Evolutionary conservation across 768 basidiomycete genomes (phyloP).

Genomic region (Boletus tomentosulus): DNA sequence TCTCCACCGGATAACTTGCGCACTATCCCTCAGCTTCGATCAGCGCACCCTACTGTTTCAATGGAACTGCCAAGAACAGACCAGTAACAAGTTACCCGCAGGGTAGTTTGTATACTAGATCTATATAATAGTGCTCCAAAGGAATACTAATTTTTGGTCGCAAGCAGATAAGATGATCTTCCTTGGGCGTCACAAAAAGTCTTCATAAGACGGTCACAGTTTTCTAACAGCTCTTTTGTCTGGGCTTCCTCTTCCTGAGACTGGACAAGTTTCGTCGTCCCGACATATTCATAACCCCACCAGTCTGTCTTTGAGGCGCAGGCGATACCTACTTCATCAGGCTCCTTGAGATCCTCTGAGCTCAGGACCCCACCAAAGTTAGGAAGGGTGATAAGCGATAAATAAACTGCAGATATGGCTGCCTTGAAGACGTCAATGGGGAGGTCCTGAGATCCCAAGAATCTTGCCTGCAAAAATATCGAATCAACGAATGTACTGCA

Average conservation of each 20-base stretch:
- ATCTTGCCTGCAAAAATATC: conserved; percentile 50
- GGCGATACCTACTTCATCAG: conserved; percentile 29
- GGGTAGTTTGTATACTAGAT: not conserved
- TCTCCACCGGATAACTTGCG: conserved; percentile 65
- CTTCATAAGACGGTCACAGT: conserved; percentile 53
- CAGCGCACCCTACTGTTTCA: conserved; percentile 37
- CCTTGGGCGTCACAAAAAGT: conserved; percentile 32
- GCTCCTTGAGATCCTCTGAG: conserved; percentile 11
- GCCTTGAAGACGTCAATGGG: conserved; percentile 59
- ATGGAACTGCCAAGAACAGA: conserved; percentile 34
- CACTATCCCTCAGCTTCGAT: conserved; percentile 69
- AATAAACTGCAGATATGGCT: conserved; percentile 62
- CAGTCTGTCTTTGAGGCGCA: conserved; percentile 55
- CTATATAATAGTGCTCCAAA: not conserved
- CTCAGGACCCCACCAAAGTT: conserved; percentile 9
- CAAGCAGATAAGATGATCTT: conserved; percentile 19
- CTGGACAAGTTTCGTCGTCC: conserved; percentile 42
- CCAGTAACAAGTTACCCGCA: not conserved
- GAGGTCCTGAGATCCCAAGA: conserved; percentile 64
- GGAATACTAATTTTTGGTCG: not conserved
- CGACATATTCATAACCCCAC: conserved; percentile 54
- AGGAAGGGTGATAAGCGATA: conserved; percentile 60
- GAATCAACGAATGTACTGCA: conserved; percentile 1
- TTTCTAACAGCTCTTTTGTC: conserved; percentile 44
- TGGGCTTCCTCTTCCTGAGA: conserved; percentile 50